These are phyloP conservation scores for Dacryopinax primogenitus DNA, from an alignment of 768 basidiomycete genomes.

Conservation along the genomic window DNA sequence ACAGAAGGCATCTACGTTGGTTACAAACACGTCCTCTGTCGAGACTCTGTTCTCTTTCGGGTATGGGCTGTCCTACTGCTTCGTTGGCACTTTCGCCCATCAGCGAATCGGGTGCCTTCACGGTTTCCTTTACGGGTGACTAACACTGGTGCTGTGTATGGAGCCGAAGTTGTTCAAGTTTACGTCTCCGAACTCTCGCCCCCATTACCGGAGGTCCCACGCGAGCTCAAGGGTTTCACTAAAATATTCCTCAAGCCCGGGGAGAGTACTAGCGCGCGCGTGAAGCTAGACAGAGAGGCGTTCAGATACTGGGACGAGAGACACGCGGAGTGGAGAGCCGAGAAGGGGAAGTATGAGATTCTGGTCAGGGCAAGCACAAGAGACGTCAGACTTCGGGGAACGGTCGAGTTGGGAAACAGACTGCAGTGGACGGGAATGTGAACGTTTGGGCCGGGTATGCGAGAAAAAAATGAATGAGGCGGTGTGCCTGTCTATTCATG, in stretches of 20 bases:
- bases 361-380: conserved; percentile 37
- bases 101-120: conserved; percentile 13
- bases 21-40: conserved; percentile 20
- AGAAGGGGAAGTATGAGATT: conserved; percentile 37
- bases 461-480: too few species aligned
- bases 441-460: background rate
- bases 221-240: conserved; percentile 21
- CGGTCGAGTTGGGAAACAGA: conserved; percentile 9
- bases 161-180: conserved; percentile 19
- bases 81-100: conserved; percentile 14
- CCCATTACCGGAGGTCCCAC: background rate
- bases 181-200: conserved; percentile 15
- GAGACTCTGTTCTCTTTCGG: conserved; percentile 23
- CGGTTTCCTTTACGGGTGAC: conserved; percentile 15
- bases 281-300: conserved; percentile 21
- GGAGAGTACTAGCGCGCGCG: conserved; percentile 21
- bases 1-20: conserved; percentile 24
- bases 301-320: conserved; percentile 37
- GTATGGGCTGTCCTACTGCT: conserved; percentile 22
- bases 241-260: conserved; percentile 19
- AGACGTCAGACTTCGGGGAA: conserved; percentile 24
- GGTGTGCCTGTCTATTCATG: too few species aligned
- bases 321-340: conserved; percentile 35
- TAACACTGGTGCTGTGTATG: conserved; percentile 16
- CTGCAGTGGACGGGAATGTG: background rate